Base-by-base conservation (phyloP, 352 stramenopile genomes). In the Globisporangium orthogonon region DNA sequence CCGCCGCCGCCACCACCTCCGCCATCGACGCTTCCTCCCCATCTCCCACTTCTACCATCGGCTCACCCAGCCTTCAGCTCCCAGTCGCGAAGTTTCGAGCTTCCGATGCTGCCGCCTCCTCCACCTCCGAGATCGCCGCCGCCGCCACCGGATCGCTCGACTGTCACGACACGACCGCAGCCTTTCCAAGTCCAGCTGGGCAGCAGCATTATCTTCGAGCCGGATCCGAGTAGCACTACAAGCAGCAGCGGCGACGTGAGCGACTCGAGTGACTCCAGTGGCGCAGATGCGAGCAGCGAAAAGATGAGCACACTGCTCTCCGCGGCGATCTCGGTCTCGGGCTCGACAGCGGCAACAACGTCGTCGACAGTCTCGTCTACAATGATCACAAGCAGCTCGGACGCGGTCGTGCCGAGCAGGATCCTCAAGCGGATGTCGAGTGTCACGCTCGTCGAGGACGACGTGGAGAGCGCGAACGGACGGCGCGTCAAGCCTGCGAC, bases 371-470 rank as follows among this genome's bases (percentile, higher is more conserved):
- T 2, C 50, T 55, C 44, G 56, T 43, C 39, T 50, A 15, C 55
- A 41, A n/a, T 7, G 40, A 43, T 60, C 23, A 40, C 45, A 15
- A 5, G 33, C 33, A 9, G 6, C 33, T 37, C 57, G 41, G 28
- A 39, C 57, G n/a, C 50, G 55, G 50, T 71, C 35, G 54, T 63
- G n/a, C 64, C 51, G 0, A 56, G 47, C 3, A 66, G 67, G 5
- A 68, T 74, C 62, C 35, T 81, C 33, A 66, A 61, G 44, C 56
- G 60, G 33, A 78, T 84, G 71, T 84, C 74, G 58, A 81, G 65
- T 56, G 71, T 79, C 14, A 72, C 64, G 48, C 70, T 84, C 35
- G 48, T 76, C n/a, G 71, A 76, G 48, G 58, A 59, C 23, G 58
- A 64, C 45, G 58, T 45, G 28, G 23, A 9, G 10, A 43, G 52